A percentile compares a stretch with the other conserved stretches of the same genome.
Conservation (phyloP, 1,284 basidiomycete species). For the Sporisorium sorghi region DNA sequence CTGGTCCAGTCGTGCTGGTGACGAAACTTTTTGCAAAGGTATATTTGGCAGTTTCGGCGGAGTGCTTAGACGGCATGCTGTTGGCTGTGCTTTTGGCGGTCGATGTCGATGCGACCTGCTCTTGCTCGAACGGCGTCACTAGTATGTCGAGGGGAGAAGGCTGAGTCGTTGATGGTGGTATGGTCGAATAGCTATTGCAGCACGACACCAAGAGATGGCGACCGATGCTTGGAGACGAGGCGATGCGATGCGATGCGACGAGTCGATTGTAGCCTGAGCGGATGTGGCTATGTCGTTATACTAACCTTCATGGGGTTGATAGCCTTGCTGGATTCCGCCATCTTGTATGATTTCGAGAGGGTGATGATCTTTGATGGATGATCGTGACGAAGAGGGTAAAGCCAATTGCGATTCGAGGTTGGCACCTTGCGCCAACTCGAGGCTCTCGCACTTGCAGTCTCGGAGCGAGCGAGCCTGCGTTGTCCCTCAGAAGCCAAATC, state of each 20-base stretch:
- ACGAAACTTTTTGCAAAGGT: too few species aligned
- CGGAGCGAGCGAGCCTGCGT: neutral
- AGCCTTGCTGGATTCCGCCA: conserved; percentile 68
- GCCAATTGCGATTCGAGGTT: conserved; percentile 27
- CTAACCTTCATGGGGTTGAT: conserved; percentile 68
- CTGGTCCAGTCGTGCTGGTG: too few species aligned
- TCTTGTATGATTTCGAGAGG: conserved; percentile 39
- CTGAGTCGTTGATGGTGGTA: neutral
- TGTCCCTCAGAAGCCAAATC: neutral
- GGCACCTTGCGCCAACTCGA: conserved; percentile 6
- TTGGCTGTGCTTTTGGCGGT: too few species aligned
- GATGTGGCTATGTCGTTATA: conserved; percentile 23
- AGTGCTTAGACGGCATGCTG: too few species aligned
- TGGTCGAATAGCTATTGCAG: neutral
- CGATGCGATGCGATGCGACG: conserved; percentile 13
- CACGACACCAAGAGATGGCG: neutral
- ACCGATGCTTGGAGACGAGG: conserved; percentile 8
- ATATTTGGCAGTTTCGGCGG: too few species aligned
- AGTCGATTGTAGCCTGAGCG: neutral
- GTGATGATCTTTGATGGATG: conserved; percentile 55
- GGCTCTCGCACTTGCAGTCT: neutral
- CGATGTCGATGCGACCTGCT: too few species aligned
- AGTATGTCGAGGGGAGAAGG: neutral
- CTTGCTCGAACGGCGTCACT: neutral
- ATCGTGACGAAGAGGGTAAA: conserved; percentile 48